Evolutionary conservation across 1,284 basidiomycete genomes (phyloP).

Genomic region (Schizopora paradoxa): DNA sequence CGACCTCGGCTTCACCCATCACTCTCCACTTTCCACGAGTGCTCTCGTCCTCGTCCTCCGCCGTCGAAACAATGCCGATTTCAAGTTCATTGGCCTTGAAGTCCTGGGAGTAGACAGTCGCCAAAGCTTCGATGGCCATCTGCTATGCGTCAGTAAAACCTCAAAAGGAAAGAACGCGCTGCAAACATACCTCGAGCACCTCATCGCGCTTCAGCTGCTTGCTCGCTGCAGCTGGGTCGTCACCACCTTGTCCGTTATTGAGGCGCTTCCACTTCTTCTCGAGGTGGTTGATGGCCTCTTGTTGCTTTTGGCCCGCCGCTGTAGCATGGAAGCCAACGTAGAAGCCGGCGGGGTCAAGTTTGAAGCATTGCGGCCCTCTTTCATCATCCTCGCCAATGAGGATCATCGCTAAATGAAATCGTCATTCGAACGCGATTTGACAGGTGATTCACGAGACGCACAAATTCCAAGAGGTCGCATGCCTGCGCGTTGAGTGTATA

Average conservation of each 20-base stretch:
- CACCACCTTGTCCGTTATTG: slow-evolving; percentile 66
- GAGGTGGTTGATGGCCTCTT: slow-evolving; percentile 96
- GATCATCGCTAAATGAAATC: slow-evolving; percentile 73
- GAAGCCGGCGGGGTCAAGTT: slow-evolving; percentile 97
- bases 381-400: slow-evolving; percentile 92
- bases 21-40: slow-evolving; percentile 76
- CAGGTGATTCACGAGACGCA: slow-evolving; percentile 34
- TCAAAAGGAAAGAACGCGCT: not conserved
- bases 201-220: slow-evolving; percentile 59
- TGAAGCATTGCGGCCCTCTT: slow-evolving; percentile 91
- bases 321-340: slow-evolving; percentile 98
- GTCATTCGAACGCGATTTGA: not conserved
- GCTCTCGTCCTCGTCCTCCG: slow-evolving; percentile 62
- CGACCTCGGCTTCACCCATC: slow-evolving; percentile 80
- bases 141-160: slow-evolving; percentile 29
- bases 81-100: slow-evolving; percentile 90
- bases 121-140: slow-evolving; percentile 94
- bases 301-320: slow-evolving; percentile 94
- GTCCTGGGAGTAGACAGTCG: slow-evolving; percentile 90
- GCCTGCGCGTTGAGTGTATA: slow-evolving; percentile 95
- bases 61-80: slow-evolving; percentile 75
- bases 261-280: slow-evolving; percentile 99
- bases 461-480: slow-evolving; percentile 97
- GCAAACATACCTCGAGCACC: slow-evolving; percentile 71
- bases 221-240: slow-evolving; percentile 68